These are phyloP conservation scores for Suillus weaverae DNA, from an alignment of 768 basidiomycete genomes.

Conservation along the genomic window DNA sequence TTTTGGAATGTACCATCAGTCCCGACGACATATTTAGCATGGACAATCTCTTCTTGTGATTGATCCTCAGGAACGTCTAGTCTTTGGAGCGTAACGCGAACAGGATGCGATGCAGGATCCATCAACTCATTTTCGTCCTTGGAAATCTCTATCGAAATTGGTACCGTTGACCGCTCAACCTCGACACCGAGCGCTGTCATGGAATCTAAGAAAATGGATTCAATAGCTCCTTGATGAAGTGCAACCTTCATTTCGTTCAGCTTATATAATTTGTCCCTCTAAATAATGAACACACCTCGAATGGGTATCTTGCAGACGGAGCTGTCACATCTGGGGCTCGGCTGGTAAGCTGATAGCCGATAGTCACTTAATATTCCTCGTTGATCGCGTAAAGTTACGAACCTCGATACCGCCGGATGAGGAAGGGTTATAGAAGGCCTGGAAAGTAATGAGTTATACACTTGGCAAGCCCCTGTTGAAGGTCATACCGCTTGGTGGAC, in stretches of 20 bases:
- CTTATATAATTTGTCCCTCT: neutral
- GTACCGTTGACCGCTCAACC: constrained; percentile 34
- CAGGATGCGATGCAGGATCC: constrained; percentile 22
- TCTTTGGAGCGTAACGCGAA: constrained; percentile 24
- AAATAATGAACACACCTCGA: constrained; percentile 47
- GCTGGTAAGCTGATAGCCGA: constrained; percentile 52
- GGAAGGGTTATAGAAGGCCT: constrained; percentile 78
- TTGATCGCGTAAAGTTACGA: neutral
- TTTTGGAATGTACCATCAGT: constrained; percentile 54
- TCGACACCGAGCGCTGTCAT: constrained; percentile 30
- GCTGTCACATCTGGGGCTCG: constrained; percentile 61
- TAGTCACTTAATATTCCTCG: neutral
- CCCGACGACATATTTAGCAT: constrained; percentile 75
- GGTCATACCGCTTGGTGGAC: constrained; percentile 63
- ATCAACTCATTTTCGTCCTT: constrained; percentile 20
- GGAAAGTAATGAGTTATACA: neutral
- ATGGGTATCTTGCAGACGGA: constrained; percentile 65
- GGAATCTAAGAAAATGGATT: constrained; percentile 35
- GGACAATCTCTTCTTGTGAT: constrained; percentile 52
- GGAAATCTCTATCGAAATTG: constrained; percentile 31
- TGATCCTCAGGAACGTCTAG: constrained; percentile 31
- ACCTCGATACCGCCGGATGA: constrained; percentile 63
- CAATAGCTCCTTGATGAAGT: constrained; percentile 37
- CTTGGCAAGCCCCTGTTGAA: neutral
- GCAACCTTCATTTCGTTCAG: constrained; percentile 22